Percentiles rank a stretch among this genome's conserved stretches.
Conservation (phyloP, 2,329 filamentous ascomycete species). For the Aspergillus hiratsukae region DNA sequence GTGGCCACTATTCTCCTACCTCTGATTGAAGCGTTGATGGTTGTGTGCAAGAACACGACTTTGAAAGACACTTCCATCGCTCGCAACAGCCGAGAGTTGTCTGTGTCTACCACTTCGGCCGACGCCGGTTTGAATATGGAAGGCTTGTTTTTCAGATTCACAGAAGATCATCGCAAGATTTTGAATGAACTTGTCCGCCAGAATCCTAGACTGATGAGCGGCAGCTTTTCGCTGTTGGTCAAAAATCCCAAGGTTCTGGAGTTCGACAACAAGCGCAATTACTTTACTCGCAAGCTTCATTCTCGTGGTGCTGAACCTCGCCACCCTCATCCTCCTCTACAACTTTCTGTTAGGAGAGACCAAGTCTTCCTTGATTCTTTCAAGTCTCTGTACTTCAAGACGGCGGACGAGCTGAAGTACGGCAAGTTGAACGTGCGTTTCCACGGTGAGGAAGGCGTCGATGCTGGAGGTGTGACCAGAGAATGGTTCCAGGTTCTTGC, state of each 20-base stretch:
- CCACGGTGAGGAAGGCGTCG: constrained; percentile 94
- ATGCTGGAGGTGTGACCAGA: constrained; percentile 92
- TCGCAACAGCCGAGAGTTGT: constrained; percentile 60
- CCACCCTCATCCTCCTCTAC: constrained; percentile 69
- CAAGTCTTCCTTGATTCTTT: constrained; percentile 98
- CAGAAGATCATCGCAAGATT: constrained; percentile 94
- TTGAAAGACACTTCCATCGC: constrained; percentile 60
- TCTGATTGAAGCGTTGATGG: constrained; percentile 95
- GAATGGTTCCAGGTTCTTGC: constrained; percentile 99
- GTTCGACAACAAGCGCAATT: constrained; percentile 99
- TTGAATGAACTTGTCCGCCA: constrained; percentile 96
- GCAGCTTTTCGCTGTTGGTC: constrained; percentile 89
- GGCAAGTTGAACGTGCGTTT: constrained; percentile 98
- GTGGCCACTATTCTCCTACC: constrained; percentile 93
- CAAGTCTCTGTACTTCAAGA: constrained; percentile 97
- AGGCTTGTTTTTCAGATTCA: constrained; percentile 92
- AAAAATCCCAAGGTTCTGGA: constrained; percentile 99
- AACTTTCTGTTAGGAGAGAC: constrained; percentile 84
- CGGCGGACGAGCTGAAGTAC: constrained; percentile 95
- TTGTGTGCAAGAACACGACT: constrained; percentile 97
- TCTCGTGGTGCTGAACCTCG: constrained; percentile 65
- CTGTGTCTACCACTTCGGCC: constrained; percentile 69
- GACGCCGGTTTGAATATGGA: constrained; percentile 70
- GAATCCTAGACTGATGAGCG: constrained; percentile 97
- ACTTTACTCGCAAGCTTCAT: constrained; percentile 93